phyloP scores from a whole-genome alignment of 2,329 filamentous ascomycete genomes.

The Aspergillus latus region DNA sequence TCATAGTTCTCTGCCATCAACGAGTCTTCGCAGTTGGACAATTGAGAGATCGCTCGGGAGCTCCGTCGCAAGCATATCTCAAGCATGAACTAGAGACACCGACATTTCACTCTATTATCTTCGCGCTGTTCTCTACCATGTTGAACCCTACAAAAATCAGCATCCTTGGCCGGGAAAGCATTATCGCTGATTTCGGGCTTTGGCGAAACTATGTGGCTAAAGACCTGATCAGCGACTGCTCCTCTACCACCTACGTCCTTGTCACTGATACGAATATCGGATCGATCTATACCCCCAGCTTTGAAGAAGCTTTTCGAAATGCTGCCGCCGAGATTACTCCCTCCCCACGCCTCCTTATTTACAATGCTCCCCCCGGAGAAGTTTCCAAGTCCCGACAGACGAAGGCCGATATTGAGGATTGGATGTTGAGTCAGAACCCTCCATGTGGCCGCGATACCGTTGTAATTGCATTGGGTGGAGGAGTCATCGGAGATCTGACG shows the following conservation, averaged over 20 bases:
- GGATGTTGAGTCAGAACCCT: constrained; percentile 81
- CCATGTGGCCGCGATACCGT: constrained; percentile 92
- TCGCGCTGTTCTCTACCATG: constrained; percentile 26
- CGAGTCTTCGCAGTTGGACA: neutral
- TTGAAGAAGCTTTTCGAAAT: constrained; percentile 65
- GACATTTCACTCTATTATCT: constrained; percentile 10
- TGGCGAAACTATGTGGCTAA: constrained; percentile 79
- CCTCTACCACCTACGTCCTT: constrained; percentile 89
- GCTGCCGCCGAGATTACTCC: constrained; percentile 47
- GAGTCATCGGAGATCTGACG: constrained; percentile 97
- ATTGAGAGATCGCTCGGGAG: constrained; percentile 5
- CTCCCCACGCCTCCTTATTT: constrained; percentile 72
- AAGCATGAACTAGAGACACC: constrained; percentile 21
- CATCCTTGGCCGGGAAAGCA: constrained; percentile 85
- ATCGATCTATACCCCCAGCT: constrained; percentile 75
- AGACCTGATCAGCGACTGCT: constrained; percentile 74
- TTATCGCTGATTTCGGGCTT: constrained; percentile 86
- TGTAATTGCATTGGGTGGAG: constrained; percentile 89
- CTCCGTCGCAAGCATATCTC: constrained; percentile 9
- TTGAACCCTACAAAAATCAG: constrained; percentile 62
- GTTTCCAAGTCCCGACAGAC: constrained; percentile 90
- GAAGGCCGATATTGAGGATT: constrained; percentile 95
- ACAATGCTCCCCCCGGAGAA: constrained; percentile 86
- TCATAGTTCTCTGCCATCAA: neutral
- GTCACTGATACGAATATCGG: constrained; percentile 94